Percentiles rank a stretch among this genome's conserved stretches.
phyloP scores from a whole-genome alignment of 2,329 filamentous ascomycete genomes.

The Zelopaecilomyces penicillatus region DNA sequence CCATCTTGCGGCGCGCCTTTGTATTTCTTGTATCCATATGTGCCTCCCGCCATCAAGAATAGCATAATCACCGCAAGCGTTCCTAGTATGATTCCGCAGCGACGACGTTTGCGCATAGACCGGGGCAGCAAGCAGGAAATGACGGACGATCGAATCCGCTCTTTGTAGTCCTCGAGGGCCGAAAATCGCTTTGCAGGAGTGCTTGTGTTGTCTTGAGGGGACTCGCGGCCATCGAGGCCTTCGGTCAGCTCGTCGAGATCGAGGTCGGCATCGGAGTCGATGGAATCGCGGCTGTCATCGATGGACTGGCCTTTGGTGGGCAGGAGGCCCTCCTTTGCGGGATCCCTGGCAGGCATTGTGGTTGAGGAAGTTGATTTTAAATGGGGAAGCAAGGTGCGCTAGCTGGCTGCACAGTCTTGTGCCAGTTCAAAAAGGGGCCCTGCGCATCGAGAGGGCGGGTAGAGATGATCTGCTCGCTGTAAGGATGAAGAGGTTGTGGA shows the following conservation, averaged over 20 bases:
- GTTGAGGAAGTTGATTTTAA: background rate
- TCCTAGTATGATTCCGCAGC: background rate
- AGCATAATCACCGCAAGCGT: conserved; percentile 1
- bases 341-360: conserved; percentile 1
- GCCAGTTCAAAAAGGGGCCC: too few relatives aligned
- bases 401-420: too few relatives aligned
- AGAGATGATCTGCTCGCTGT: too few relatives aligned
- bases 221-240: background rate
- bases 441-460: too few relatives aligned
- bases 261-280: conserved; percentile 5
- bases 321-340: conserved; percentile 7
- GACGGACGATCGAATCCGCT: background rate
- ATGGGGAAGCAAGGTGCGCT: too few relatives aligned
- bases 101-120: conserved; percentile 6
- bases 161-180: background rate
- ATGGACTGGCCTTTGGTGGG: background rate
- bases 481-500: too few relatives aligned
- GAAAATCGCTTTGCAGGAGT: background rate
- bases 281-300: background rate
- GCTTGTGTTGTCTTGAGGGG: background rate
- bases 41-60: conserved; percentile 32
- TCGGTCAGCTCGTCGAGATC: conserved; percentile 8
- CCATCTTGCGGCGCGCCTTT: conserved; percentile 41
- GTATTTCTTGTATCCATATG: conserved; percentile 42
- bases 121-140: conserved; percentile 6